Conservation (phyloP, 257 asterid species). For the Solanum etuberosum region DNA sequence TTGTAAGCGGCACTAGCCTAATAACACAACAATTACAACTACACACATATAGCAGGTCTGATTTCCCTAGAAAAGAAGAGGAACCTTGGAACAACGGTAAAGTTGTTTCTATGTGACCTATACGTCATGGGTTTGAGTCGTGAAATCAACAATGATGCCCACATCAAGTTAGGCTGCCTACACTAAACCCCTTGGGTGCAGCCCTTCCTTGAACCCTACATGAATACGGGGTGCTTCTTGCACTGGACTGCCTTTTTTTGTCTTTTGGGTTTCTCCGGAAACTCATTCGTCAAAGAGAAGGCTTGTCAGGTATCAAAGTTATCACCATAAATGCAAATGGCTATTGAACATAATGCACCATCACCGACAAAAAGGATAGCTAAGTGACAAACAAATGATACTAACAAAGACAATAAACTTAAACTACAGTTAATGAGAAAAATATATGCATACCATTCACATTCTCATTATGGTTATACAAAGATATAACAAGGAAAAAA, state of each 20-base stretch:
- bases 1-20: neutral
- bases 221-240: neutral
- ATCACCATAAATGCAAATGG: neutral
- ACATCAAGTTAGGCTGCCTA: neutral
- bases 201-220: neutral
- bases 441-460: neutral
- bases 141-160: neutral
- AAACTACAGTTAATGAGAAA: neutral
- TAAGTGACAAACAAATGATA: neutral
- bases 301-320: neutral
- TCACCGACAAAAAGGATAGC: neutral
- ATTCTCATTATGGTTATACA: neutral
- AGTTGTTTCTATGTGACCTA: neutral
- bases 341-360: neutral
- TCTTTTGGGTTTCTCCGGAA: neutral
- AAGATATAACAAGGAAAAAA: neutral
- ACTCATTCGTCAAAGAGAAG: neutral
- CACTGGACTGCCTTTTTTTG: neutral
- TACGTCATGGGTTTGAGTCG: neutral
- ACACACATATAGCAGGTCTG: neutral
- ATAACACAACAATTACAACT: neutral
- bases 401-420: neutral
- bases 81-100: neutral
- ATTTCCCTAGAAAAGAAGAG: neutral
- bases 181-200: neutral